Percentiles rank a stretch among this genome's conserved stretches.
These are phyloP conservation scores for Thielaviopsis ethacetica DNA, from an alignment of 2,329 filamentous ascomycete genomes.

Conservation along the genomic window DNA sequence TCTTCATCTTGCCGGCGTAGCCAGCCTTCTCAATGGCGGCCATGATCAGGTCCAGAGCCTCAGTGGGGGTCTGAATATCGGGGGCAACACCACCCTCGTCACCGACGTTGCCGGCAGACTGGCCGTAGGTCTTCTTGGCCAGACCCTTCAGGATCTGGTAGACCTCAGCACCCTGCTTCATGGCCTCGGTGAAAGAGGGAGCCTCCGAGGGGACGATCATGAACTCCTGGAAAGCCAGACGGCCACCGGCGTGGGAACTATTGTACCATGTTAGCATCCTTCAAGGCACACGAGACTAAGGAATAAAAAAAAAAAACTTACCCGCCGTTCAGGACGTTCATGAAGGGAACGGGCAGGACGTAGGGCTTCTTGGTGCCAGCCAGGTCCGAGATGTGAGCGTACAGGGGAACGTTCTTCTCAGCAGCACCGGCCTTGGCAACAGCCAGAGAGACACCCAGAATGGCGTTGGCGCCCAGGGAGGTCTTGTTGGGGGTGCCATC, in stretches of 20 bases:
- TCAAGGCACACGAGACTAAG: background rate
- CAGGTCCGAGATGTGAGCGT: constrained; percentile 75
- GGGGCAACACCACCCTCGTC: constrained; percentile 99
- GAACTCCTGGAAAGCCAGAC: constrained; percentile 90
- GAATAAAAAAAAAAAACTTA: constrained; percentile 18
- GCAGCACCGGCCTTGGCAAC: constrained; percentile 79
- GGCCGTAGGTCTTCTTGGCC: constrained; percentile 98
- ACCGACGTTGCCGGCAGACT: constrained; percentile 96
- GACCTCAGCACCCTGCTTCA: constrained; percentile 92
- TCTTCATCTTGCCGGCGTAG: constrained; percentile 91
- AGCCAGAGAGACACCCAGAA: constrained; percentile 70
- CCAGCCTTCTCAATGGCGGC: constrained; percentile 88
- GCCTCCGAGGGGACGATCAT: constrained; percentile 83
- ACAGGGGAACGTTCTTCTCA: constrained; percentile 75
- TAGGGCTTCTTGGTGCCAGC: constrained; percentile 85
- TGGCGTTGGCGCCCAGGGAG: constrained; percentile 77
- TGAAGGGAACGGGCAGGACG: constrained; percentile 79
- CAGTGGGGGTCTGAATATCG: constrained; percentile 92
- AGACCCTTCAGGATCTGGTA: constrained; percentile 96
- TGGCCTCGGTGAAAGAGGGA: constrained; percentile 82
- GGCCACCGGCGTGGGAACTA: constrained; percentile 89
- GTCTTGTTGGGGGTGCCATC: constrained; percentile 77
- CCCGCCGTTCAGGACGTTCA: constrained; percentile 80
- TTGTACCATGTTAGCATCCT: background rate
- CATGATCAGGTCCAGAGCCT: constrained; percentile 92